Conservation (phyloP, 2,329 filamentous ascomycete species). For the Seiridium unicorne region DNA sequence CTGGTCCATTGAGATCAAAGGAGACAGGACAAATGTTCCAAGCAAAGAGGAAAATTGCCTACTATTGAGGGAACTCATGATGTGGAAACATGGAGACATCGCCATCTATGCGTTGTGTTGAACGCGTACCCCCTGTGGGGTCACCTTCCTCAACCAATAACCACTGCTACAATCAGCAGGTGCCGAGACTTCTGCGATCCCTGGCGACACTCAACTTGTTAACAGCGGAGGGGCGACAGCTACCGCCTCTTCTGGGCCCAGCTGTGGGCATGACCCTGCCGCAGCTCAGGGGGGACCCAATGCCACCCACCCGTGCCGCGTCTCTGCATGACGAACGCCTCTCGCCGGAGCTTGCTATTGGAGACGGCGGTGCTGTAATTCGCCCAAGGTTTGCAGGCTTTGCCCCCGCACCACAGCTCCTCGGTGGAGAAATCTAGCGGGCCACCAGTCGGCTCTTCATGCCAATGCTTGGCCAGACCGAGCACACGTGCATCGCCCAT, state of each 20-base stretch:
- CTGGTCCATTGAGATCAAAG: background rate
- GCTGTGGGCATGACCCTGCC: background rate
- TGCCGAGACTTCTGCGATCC: background rate
- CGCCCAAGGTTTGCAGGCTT: background rate
- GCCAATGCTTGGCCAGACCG: background rate
- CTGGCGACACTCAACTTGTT: background rate
- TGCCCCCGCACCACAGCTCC: background rate
- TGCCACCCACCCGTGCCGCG: background rate
- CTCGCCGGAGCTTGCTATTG: background rate
- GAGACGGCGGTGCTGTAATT: background rate
- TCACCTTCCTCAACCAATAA: background rate
- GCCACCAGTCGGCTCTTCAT: background rate
- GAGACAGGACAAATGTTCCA: background rate
- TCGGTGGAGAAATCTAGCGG: background rate
- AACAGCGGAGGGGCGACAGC: background rate
- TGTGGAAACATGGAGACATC: background rate
- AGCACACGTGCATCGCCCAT: background rate
- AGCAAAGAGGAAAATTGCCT: background rate
- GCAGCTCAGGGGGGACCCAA: background rate
- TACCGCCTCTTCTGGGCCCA: background rate
- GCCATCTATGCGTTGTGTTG: background rate
- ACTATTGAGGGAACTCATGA: background rate
- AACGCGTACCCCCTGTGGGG: conserved; percentile 2
- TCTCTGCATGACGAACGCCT: background rate
- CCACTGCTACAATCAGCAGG: conserved; percentile 3